Percentiles rank a stretch among this genome's conserved stretches.
Conservation (phyloP, 176 grass and related monocot species). For the Oryza glumipatula region DNA sequence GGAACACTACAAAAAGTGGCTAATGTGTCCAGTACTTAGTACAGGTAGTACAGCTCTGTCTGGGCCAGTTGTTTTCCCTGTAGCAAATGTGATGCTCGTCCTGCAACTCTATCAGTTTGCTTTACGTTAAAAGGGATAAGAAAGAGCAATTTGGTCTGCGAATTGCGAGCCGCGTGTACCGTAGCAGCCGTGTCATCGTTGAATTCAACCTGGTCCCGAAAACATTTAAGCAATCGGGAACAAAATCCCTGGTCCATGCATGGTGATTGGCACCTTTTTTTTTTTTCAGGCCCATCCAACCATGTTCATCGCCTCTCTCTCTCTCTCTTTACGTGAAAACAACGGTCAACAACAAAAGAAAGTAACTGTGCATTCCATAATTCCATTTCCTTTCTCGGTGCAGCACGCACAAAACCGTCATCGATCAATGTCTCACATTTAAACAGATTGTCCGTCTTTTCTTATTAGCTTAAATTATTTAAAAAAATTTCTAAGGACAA, state of each 20-base stretch:
- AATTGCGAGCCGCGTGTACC: slow-evolving; percentile 9
- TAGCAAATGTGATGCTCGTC: background rate
- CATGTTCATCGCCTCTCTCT: background rate
- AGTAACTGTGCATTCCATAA: background rate
- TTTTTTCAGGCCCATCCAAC: slow-evolving; percentile 26
- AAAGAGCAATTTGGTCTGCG: background rate
- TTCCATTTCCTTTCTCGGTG: slow-evolving; percentile 12
- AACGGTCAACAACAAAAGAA: slow-evolving; percentile 16
- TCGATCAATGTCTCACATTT: background rate
- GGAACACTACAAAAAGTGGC: background rate
- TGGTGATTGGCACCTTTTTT: slow-evolving; percentile 43
- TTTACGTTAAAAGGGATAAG: background rate
- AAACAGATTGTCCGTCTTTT: background rate
- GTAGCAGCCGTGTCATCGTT: slow-evolving; percentile 15
- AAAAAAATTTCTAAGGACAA: no score
- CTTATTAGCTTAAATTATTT: background rate
- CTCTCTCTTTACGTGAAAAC: slow-evolving; percentile 11
- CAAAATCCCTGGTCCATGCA: slow-evolving; percentile 31
- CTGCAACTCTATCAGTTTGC: background rate
- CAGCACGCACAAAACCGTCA: background rate
- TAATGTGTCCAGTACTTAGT: background rate
- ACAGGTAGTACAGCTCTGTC: background rate
- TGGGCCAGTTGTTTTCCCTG: slow-evolving; percentile 39
- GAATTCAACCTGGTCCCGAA: slow-evolving; percentile 47
- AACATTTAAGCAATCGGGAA: slow-evolving; percentile 31